Percentiles rank a stretch among this genome's conserved stretches.
Evolutionary conservation across 345 rosid species (phyloP).

Genomic region (Linum usitatissimum): DNA sequence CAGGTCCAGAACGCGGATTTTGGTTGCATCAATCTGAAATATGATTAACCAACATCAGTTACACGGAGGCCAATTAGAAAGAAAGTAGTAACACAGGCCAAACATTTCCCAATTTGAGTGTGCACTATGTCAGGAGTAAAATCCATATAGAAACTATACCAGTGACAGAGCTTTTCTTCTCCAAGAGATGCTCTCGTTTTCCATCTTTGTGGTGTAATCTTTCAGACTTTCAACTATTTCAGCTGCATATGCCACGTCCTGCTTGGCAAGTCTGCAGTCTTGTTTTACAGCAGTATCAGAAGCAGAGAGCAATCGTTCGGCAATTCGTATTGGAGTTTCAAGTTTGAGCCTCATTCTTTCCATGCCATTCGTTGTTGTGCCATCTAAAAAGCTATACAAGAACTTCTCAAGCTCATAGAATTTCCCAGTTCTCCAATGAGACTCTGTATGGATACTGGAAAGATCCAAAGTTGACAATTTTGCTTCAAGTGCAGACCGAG

Average conservation of each 20-base stretch:
- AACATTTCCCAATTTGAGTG: neutral
- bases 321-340: slow-evolving; percentile 77
- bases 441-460: slow-evolving; percentile 34
- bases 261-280: slow-evolving; percentile 43
- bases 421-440: slow-evolving; percentile 41
- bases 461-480: slow-evolving; percentile 48
- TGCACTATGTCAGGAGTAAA: neutral
- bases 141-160: slow-evolving; percentile 35
- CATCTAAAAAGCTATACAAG: slow-evolving; percentile 72
- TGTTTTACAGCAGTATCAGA: slow-evolving; percentile 52
- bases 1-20: slow-evolving; percentile 58
- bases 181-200: slow-evolving; percentile 75
- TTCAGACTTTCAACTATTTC: slow-evolving; percentile 47
- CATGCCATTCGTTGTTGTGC: slow-evolving; percentile 60
- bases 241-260: slow-evolving; percentile 48
- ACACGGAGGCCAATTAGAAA: neutral
- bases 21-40: slow-evolving; percentile 61
- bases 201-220: slow-evolving; percentile 46
- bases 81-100: too few relatives aligned
- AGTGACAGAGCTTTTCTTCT: slow-evolving; percentile 46
- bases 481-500: slow-evolving; percentile 74
- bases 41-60: slow-evolving; percentile 14
- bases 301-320: slow-evolving; percentile 62
- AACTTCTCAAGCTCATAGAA: slow-evolving; percentile 59
- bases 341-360: slow-evolving; percentile 91